phyloP scores from a whole-genome alignment of 495 filamentous ascomycete genomes.

The Lichenothelia convexa region DNA sequence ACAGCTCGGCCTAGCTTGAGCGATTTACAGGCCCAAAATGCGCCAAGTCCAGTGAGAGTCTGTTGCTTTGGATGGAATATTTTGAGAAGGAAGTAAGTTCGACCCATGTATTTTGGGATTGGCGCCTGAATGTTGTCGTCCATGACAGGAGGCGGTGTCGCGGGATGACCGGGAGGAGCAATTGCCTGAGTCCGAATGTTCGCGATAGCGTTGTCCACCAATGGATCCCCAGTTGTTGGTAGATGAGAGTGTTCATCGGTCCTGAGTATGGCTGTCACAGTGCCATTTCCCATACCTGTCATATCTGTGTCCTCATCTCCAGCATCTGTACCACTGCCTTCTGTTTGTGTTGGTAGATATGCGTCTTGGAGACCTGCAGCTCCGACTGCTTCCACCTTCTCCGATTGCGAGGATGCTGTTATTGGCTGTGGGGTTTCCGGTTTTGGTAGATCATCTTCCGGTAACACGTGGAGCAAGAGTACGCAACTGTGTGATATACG shows the following conservation, averaged over 20 bases:
- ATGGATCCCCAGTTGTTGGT: not conserved
- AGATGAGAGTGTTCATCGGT: not conserved
- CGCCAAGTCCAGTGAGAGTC: slow-evolving; percentile 4
- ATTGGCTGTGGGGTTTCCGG: too few species aligned
- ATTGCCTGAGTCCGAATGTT: not conserved
- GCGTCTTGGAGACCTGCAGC: too few species aligned
- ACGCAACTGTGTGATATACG: too few species aligned
- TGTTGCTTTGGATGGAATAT: slow-evolving; percentile 13
- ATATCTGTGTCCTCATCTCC: too few species aligned
- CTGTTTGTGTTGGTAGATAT: too few species aligned
- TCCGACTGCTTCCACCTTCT: too few species aligned
- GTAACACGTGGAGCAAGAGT: too few species aligned
- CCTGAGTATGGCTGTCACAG: not conserved
- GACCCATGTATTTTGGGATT: not conserved
- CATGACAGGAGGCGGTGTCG: not conserved
- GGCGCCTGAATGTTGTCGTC: not conserved
- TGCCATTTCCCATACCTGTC: too few species aligned
- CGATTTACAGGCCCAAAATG: not conserved
- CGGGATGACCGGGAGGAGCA: not conserved
- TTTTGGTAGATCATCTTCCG: too few species aligned
- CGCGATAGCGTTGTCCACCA: not conserved
- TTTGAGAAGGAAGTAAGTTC: slow-evolving; percentile 20
- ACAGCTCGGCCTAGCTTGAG: not conserved
- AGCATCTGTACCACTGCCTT: too few species aligned
- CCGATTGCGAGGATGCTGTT: too few species aligned